Percentiles rank a stretch among this genome's conserved stretches.
These are phyloP conservation scores for Drechslerella dactyloides DNA, from an alignment of 2,329 filamentous ascomycete species.

Conservation along the genomic window DNA sequence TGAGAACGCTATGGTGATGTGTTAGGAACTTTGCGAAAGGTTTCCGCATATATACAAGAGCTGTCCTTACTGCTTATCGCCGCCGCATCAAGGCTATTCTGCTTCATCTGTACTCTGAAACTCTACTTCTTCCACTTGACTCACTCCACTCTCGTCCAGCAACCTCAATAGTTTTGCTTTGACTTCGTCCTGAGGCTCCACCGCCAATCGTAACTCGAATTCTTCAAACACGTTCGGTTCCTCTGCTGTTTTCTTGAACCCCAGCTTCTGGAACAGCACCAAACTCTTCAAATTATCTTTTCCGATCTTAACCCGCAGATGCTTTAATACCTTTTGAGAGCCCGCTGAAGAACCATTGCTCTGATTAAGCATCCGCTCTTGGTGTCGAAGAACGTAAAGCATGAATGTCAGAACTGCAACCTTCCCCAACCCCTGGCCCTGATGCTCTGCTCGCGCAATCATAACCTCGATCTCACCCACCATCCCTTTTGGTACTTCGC, in stretches of 20 bases:
- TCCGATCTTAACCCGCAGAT: conserved; percentile 69
- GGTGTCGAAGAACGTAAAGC: conserved; percentile 65
- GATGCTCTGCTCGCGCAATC: conserved; percentile 70
- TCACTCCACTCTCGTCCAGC: conserved; percentile 10
- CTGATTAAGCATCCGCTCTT: conserved; percentile 51
- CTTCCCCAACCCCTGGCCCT: conserved; percentile 70
- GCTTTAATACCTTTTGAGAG: conserved; percentile 53
- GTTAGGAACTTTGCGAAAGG: background rate
- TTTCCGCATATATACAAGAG: background rate
- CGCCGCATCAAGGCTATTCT: conserved; percentile 1
- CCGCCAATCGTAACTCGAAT: conserved; percentile 62
- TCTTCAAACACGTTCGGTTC: conserved; percentile 72
- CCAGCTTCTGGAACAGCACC: conserved; percentile 67
- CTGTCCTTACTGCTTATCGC: background rate
- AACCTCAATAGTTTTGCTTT: background rate
- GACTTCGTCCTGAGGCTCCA: conserved; percentile 15
- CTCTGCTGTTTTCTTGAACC: conserved; percentile 63
- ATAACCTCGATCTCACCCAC: conserved; percentile 83
- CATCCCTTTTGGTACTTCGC: conserved; percentile 53
- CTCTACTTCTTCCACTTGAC: conserved; percentile 25
- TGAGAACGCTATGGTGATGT: background rate
- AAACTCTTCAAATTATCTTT: conserved; percentile 66
- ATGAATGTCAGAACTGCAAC: conserved; percentile 73
- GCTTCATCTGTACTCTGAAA: conserved; percentile 56
- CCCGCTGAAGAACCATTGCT: conserved; percentile 18